phyloP scores from a whole-genome alignment of 179 eudicot species.

The Sideroxylon spinosum region DNA sequence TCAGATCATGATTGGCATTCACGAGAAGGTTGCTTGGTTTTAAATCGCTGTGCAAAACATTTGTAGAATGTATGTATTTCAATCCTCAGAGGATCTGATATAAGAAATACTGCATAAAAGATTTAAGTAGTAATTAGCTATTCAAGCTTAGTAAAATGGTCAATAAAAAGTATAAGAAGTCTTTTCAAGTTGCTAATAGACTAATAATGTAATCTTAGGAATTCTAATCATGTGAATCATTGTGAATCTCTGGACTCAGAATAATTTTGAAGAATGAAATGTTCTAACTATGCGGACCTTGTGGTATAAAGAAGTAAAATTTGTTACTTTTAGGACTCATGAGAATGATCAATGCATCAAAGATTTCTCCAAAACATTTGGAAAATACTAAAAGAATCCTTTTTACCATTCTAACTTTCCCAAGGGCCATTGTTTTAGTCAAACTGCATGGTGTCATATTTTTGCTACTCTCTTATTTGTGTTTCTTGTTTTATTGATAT shows the following conservation, averaged over 20 bases:
- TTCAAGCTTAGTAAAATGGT: constrained; percentile 3
- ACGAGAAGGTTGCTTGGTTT: constrained; percentile 85
- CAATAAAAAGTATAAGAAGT: background rate
- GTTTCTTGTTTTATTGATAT: too few species aligned
- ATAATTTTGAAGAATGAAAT: background rate
- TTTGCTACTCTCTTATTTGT: background rate
- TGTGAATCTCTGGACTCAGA: background rate
- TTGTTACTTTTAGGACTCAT: background rate
- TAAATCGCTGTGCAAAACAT: constrained; percentile 78
- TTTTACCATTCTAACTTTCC: background rate
- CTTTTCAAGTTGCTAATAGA: too few species aligned
- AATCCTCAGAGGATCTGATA: constrained; percentile 92
- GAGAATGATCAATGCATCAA: background rate
- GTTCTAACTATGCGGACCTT: too few species aligned
- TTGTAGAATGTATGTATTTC: constrained; percentile 90
- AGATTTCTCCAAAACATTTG: background rate
- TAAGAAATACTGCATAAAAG: constrained; percentile 72
- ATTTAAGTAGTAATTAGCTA: background rate
- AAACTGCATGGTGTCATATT: background rate
- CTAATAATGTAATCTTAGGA: too few species aligned
- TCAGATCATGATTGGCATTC: constrained; percentile 86
- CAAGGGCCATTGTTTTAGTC: background rate
- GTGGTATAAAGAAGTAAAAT: too few species aligned
- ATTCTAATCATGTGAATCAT: too few species aligned
- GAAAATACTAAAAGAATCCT: background rate